Conservation (phyloP, 2,329 filamentous ascomycete species). For the Penicillium thymicola region DNA sequence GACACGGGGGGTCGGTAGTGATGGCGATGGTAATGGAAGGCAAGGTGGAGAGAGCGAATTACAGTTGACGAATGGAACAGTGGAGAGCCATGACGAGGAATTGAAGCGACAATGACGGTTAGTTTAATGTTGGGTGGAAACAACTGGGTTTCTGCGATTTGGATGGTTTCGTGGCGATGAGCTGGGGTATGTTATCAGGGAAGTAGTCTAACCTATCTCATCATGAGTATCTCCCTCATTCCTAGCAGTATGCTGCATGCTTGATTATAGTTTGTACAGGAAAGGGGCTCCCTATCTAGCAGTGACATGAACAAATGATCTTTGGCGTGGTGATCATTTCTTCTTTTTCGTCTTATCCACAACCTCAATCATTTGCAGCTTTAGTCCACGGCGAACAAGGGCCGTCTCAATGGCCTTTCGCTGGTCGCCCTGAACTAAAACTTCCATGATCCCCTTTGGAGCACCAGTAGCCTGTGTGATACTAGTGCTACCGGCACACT, state of each 20-base stretch:
- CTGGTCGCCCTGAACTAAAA: slow-evolving; percentile 66
- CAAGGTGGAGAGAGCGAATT: neutral
- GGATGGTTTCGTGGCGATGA: too few relatives aligned
- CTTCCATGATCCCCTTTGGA: slow-evolving; percentile 62
- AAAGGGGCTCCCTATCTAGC: neutral
- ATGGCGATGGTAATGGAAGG: neutral
- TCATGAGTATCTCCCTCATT: neutral
- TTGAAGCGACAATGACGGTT: neutral
- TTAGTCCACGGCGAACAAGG: slow-evolving; percentile 58
- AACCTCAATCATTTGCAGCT: slow-evolving; percentile 59
- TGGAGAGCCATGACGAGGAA: neutral
- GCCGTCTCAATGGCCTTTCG: slow-evolving; percentile 59
- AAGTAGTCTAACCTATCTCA: neutral
- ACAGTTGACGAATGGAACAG: neutral
- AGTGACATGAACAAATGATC: too few relatives aligned
- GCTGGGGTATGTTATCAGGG: neutral
- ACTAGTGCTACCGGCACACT: slow-evolving; percentile 65
- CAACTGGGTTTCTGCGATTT: neutral
- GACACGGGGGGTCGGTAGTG: neutral
- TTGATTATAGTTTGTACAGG: neutral
- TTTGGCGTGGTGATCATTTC: slow-evolving; percentile 35
- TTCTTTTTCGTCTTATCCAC: slow-evolving; percentile 67
- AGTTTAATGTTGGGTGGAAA: neutral
- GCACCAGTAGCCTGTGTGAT: slow-evolving; percentile 61
- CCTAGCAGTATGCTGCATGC: neutral